phyloP scores from a whole-genome alignment of 768 basidiomycete species.

The Phlegmacium glaucopus region DNA sequence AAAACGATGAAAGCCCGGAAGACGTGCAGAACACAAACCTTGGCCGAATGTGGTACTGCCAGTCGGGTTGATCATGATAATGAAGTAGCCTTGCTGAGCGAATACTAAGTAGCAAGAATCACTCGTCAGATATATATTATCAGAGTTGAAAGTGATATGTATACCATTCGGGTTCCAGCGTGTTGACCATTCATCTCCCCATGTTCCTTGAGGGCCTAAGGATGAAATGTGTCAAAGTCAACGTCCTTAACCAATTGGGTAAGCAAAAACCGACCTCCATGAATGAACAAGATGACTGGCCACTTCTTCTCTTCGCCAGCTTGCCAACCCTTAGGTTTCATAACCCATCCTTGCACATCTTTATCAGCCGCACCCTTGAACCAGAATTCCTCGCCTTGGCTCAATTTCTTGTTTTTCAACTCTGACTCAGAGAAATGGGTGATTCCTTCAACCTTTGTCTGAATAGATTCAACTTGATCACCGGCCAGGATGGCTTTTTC shows the following conservation, averaged over 20 bases:
- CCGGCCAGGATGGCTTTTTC: constrained; percentile 37
- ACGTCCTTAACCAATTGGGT: neutral
- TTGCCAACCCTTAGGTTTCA: constrained; percentile 79
- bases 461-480: constrained; percentile 23
- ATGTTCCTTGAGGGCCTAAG: constrained; percentile 72
- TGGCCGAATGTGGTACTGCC: constrained; percentile 94
- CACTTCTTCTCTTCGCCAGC: constrained; percentile 65
- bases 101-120: constrained; percentile 47
- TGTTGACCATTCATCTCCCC: constrained; percentile 90
- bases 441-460: constrained; percentile 46
- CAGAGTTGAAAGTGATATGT: neutral
- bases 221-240: neutral
- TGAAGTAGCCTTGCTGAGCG: constrained; percentile 86
- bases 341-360: constrained; percentile 79
- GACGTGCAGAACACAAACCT: constrained; percentile 35
- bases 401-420: constrained; percentile 56
- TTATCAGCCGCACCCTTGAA: constrained; percentile 80
- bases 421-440: constrained; percentile 61
- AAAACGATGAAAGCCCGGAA: neutral
- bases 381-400: constrained; percentile 78
- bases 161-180: constrained; percentile 89
- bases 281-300: constrained; percentile 79
- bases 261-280: constrained; percentile 48
- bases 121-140: neutral
- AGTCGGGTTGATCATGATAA: constrained; percentile 87